These are phyloP conservation scores for Juglanconis juglandina DNA, from an alignment of 2,329 filamentous ascomycete species.

Conservation along the genomic window DNA sequence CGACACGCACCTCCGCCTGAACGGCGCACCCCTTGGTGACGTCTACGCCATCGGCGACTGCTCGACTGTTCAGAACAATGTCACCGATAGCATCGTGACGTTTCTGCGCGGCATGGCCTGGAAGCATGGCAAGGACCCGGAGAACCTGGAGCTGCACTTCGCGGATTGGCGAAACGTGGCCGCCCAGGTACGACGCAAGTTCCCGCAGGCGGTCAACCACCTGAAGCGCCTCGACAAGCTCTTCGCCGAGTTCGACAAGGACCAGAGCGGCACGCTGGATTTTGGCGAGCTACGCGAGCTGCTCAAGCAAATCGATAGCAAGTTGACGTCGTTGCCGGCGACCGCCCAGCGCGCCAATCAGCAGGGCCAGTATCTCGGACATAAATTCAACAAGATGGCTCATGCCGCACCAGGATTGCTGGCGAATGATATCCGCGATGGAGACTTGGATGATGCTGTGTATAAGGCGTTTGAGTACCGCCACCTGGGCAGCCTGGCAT, in stretches of 20 bases:
- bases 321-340: conserved; percentile 89
- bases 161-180: conserved; percentile 85
- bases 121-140: conserved; percentile 86
- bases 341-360: conserved; percentile 96
- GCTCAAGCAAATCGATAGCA: conserved; percentile 86
- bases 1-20: conserved; percentile 85
- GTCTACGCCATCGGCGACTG: conserved; percentile 97
- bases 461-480: conserved; percentile 95
- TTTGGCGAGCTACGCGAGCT: conserved; percentile 89
- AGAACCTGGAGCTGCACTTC: conserved; percentile 83
- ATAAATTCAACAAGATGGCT: conserved; percentile 90
- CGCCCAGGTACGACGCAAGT: conserved; percentile 76
- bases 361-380: conserved; percentile 86
- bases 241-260: conserved; percentile 88
- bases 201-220: conserved; percentile 86
- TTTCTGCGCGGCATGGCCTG: conserved; percentile 88
- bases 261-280: conserved; percentile 88
- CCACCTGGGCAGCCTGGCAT: conserved; percentile 87
- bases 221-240: conserved; percentile 86
- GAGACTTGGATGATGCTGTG: conserved; percentile 84
- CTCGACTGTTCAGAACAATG: conserved; percentile 94
- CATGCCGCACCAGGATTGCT: conserved; percentile 70
- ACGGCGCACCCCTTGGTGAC: conserved; percentile 84
- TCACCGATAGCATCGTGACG: conserved; percentile 83
- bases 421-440: conserved; percentile 79